phyloP scores from a whole-genome alignment of 352 stramenopile genomes.

The Globisporangium camurandrum region DNA sequence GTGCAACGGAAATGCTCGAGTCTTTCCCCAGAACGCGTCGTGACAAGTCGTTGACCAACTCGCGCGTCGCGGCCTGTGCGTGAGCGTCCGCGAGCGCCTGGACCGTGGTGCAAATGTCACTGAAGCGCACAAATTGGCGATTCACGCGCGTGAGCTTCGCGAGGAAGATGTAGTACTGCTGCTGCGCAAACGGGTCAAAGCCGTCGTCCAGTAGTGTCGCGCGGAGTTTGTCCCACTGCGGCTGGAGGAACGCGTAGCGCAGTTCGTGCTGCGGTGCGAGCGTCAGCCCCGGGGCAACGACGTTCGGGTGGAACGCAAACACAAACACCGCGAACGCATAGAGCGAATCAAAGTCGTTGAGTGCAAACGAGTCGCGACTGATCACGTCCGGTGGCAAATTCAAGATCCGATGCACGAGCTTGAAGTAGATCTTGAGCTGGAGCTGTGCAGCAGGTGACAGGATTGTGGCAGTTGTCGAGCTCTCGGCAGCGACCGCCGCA shows the following conservation, averaged over 20 bases:
- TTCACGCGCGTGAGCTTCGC: constrained; percentile 60
- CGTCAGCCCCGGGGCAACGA: constrained; percentile 32
- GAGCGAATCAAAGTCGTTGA: constrained; percentile 70
- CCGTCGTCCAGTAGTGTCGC: constrained; percentile 41
- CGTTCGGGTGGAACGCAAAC: constrained; percentile 60
- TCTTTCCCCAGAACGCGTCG: constrained; percentile 58
- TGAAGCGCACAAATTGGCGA: constrained; percentile 48
- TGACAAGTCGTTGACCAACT: constrained; percentile 64
- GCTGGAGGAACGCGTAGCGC: constrained; percentile 43
- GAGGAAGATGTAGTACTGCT: constrained; percentile 71
- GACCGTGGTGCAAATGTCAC: constrained; percentile 42
- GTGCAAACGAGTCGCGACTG: constrained; percentile 53
- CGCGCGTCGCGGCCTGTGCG: constrained; percentile 30
- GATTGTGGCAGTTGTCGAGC: constrained; percentile 42
- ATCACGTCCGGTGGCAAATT: constrained; percentile 58
- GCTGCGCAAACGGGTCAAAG: constrained; percentile 59
- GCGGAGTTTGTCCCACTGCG: constrained; percentile 70
- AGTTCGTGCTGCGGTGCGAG: constrained; percentile 44
- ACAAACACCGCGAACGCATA: constrained; percentile 59
- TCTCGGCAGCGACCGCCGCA: constrained; percentile 22
- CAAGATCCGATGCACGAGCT: constrained; percentile 38
- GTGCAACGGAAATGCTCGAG: constrained; percentile 54
- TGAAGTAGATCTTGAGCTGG: constrained; percentile 71
- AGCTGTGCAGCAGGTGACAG: constrained; percentile 42
- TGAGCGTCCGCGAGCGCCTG: constrained; percentile 47